Base-by-base conservation (phyloP, 345 rosid genomes). In the Adansonia digitata region DNA sequence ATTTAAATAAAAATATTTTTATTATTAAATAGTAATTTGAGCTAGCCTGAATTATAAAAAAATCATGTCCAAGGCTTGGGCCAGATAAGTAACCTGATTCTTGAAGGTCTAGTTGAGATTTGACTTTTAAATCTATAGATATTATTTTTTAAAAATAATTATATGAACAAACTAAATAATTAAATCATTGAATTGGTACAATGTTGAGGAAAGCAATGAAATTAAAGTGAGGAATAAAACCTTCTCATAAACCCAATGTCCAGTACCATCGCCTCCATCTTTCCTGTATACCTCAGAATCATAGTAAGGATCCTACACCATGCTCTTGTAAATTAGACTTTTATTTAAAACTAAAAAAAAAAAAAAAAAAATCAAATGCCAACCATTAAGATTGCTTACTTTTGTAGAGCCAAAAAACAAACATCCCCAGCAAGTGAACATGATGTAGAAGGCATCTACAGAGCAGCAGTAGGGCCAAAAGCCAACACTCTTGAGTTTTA, bases 401-500 rank as follows among this genome's bases (percentile, higher is more conserved):
- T 92, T 91, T 78, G 88, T 90, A 22, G 95, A 81, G 49, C 97
- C 89, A 63, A 94, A 92, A 88, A 86, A 87, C 71, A 92, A 51
- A 68, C 97, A 94, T 71, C 98, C 97, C 97, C 97, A 94, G 64
- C 91, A 87, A 74, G 92, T 91, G 90, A 89, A 94, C 93, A 94
- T 87, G 79, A 88, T 82, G 86, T 94, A 91, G 81, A 91, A 89
- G 77, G 85, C 71, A 88, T 94, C 98, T 94, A 77, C 77, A 71
- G 34, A 67, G 45, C 20, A 68, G n/a, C n/a, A 53, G 11, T 7
- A 20, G 35, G 3, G 18, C 37, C 13, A 22, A 26, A 72, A 39
- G 27, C n/a, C n/a, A n/a, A n/a, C n/a, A n/a, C n/a, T n/a, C 69
- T 22, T 65, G 9, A 43, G 7, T 43, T 22, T 42, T 22, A 7